A percentile compares a stretch with the other conserved stretches of the same genome.
phyloP scores from a whole-genome alignment of 2,329 filamentous ascomycete species.

The Diplocarpon mali region DNA sequence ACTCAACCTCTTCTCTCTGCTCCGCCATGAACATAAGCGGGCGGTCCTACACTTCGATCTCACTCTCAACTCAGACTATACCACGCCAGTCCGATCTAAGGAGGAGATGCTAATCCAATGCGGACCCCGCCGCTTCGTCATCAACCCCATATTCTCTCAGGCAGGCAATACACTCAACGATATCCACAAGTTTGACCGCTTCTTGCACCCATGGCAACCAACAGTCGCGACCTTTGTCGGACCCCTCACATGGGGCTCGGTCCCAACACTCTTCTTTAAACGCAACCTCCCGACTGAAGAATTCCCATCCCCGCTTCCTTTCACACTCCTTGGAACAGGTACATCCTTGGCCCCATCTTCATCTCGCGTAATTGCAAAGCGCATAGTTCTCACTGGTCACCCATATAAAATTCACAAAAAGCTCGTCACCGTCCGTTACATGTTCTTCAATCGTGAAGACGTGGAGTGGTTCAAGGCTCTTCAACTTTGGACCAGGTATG shows the following conservation, averaged over 20 bases:
- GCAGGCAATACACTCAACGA: constrained; percentile 88
- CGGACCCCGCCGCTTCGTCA: constrained; percentile 72
- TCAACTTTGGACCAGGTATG: constrained; percentile 86
- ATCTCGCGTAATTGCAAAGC: constrained; percentile 79
- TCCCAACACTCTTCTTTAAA: constrained; percentile 84
- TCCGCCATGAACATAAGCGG: constrained; percentile 91
- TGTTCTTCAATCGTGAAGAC: constrained; percentile 98
- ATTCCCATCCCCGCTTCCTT: constrained; percentile 34
- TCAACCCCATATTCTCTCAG: constrained; percentile 86
- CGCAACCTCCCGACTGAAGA: constrained; percentile 36
- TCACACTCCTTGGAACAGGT: constrained; percentile 75
- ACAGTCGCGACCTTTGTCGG: constrained; percentile 84
- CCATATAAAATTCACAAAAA: constrained; percentile 99
- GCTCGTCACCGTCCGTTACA: constrained; percentile 93
- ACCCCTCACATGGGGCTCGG: constrained; percentile 84
- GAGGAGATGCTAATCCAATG: constrained; percentile 86
- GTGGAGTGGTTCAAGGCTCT: constrained; percentile 97
- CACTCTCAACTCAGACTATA: constrained; percentile 67
- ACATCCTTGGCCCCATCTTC: constrained; percentile 71
- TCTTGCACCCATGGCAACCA: constrained; percentile 79
- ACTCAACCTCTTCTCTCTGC: constrained; percentile 69
- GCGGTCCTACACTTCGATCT: constrained; percentile 84
- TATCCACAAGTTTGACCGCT: constrained; percentile 93
- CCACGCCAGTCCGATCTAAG: constrained; percentile 76
- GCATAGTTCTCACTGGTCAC: constrained; percentile 86